These are phyloP conservation scores for Cornus controversa DNA, from an alignment of 148 eudicot genomes.

Conservation along the genomic window DNA sequence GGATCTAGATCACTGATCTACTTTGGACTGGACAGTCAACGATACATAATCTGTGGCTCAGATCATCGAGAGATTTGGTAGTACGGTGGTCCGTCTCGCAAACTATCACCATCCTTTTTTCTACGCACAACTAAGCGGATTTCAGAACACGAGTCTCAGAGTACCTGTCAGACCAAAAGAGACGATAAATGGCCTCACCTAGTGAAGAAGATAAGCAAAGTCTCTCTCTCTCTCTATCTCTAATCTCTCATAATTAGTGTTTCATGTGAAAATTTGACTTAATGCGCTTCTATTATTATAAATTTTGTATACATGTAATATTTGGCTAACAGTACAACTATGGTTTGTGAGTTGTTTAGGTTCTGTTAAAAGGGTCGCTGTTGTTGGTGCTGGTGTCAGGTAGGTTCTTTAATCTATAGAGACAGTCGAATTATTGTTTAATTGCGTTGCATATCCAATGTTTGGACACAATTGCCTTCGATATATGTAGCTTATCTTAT, in stretches of 20 bases:
- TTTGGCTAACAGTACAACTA: not conserved
- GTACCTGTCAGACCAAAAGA: not conserved
- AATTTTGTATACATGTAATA: not conserved
- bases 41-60: not conserved
- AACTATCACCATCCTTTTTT: not conserved
- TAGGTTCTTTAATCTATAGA: constrained; percentile 17
- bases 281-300: not conserved
- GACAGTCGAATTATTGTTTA: not conserved
- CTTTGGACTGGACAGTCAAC: too few species aligned
- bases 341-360: constrained; percentile 32
- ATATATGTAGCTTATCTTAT: not conserved
- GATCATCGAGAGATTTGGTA: not conserved
- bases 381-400: constrained; percentile 98
- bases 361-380: constrained; percentile 74
- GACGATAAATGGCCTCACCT: constrained; percentile 32
- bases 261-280: not conserved
- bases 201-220: constrained; percentile 27
- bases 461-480: constrained; percentile 3
- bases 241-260: not conserved
- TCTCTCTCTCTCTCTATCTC: constrained; percentile 11
- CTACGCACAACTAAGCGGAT: too few species aligned
- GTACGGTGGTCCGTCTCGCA: not conserved
- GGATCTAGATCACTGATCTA: too few species aligned
- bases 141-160: not conserved
- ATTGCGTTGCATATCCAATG: not conserved